Evolutionary conservation across 208 protist species (phyloP).

Genomic region (Angomonas deanei): DNA sequence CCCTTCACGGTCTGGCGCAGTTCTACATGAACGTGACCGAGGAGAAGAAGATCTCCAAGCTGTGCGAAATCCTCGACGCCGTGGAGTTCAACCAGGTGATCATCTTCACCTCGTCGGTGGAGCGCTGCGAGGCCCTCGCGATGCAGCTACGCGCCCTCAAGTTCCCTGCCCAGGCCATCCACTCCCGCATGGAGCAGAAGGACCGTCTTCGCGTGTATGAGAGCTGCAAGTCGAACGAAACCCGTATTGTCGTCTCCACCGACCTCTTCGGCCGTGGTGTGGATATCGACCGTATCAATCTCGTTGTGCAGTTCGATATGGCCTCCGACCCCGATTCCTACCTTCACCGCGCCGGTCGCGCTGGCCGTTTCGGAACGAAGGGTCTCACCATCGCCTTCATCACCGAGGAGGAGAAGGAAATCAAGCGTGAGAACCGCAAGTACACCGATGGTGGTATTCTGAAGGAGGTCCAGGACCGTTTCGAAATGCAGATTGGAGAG

Average conservation of each 20-base stretch:
- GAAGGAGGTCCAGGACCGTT: slow-evolving; percentile 96
- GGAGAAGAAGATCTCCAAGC: slow-evolving; percentile 96
- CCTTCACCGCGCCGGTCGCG: slow-evolving; percentile 96
- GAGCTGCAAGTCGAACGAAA: slow-evolving; percentile 98
- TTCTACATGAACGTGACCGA: slow-evolving; percentile 98
- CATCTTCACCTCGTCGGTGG: slow-evolving; percentile 97
- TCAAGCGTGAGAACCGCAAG: slow-evolving; percentile 81
- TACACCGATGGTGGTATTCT: slow-evolving; percentile 91
- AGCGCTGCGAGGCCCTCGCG: slow-evolving; percentile 93
- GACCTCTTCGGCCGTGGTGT: slow-evolving; percentile 99
- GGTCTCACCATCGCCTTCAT: slow-evolving; percentile 99
- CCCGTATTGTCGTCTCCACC: slow-evolving; percentile 98
- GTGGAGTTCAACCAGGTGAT: slow-evolving; percentile 99
- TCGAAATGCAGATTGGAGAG: slow-evolving; percentile 96
- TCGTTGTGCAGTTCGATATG: slow-evolving; percentile 99
- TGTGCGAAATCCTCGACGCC: slow-evolving; percentile 97
- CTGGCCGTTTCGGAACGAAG: slow-evolving; percentile 99
- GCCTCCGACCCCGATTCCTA: slow-evolving; percentile 96
- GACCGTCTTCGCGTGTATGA: slow-evolving; percentile 89
- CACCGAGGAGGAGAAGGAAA: slow-evolving; percentile 90
- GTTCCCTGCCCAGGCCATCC: slow-evolving; percentile 96
- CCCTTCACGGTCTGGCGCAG: slow-evolving; percentile 98
- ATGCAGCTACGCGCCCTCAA: slow-evolving; percentile 92
- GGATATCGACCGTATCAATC: slow-evolving; percentile 99
- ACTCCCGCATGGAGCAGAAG: slow-evolving; percentile 93